phyloP scores from a whole-genome alignment of 164 flowering plant genomes.

The Cinnamomum micranthum region DNA sequence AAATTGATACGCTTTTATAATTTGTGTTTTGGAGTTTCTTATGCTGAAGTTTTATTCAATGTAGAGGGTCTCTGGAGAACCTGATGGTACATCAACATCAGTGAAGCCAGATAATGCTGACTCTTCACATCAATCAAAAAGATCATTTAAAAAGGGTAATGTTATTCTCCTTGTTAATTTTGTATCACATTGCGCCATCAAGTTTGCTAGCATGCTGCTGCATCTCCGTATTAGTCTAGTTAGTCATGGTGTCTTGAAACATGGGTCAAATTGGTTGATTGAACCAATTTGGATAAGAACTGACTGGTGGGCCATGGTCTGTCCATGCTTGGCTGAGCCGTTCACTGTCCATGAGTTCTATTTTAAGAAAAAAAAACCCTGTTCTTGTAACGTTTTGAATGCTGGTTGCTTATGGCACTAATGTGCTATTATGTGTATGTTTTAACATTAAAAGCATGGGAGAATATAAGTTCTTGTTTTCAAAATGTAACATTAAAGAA shows the following conservation, averaged over 20 bases:
- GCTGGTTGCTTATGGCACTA: too few relatives aligned
- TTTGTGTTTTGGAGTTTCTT: slow-evolving; percentile 2
- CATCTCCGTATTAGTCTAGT: neutral
- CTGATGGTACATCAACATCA: slow-evolving; percentile 46
- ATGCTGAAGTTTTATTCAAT: slow-evolving; percentile 1
- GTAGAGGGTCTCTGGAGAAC: slow-evolving; percentile 66
- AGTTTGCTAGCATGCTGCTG: neutral
- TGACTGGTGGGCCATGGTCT: too few relatives aligned
- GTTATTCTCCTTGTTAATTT: slow-evolving; percentile 1
- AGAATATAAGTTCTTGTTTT: too few relatives aligned
- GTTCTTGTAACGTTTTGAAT: too few relatives aligned
- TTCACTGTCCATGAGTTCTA: too few relatives aligned
- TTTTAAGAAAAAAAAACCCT: too few relatives aligned
- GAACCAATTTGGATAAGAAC: too few relatives aligned
- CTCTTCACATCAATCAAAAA: slow-evolving; percentile 39
- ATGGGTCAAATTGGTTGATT: too few relatives aligned
- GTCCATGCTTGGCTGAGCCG: too few relatives aligned
- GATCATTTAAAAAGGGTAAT: slow-evolving; percentile 68
- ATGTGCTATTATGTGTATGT: too few relatives aligned
- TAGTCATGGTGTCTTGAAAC: neutral
- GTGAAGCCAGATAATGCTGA: slow-evolving; percentile 43
- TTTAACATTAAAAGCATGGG: too few relatives aligned
- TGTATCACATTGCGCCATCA: neutral
- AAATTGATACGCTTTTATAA: neutral
- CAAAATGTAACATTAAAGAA: too few relatives aligned